These are phyloP conservation scores for Talaromyces sp. DNA, from an alignment of 2,329 filamentous ascomycete genomes.

Conservation along the genomic window DNA sequence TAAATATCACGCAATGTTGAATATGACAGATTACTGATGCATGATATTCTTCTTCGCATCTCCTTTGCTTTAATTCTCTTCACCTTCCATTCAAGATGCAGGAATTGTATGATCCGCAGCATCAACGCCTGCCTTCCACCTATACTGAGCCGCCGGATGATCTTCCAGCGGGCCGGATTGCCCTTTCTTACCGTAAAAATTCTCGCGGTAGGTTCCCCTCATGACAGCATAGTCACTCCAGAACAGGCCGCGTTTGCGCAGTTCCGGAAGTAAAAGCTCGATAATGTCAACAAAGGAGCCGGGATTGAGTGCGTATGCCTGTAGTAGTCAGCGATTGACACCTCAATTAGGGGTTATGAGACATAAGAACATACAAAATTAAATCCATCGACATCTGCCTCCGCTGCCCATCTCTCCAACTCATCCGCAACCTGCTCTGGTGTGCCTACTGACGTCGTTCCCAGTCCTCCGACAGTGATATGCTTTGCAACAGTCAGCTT, in stretches of 20 bases:
- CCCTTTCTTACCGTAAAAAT: constrained; percentile 32
- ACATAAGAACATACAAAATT: constrained; percentile 57
- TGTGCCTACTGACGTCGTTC: constrained; percentile 63
- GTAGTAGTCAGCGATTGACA: constrained; percentile 16
- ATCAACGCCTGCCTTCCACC: constrained; percentile 37
- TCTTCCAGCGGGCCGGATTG: constrained; percentile 33
- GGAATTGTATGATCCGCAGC: constrained; percentile 30
- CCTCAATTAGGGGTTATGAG: neutral
- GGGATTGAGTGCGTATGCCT: constrained; percentile 65
- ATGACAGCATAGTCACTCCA: constrained; percentile 38
- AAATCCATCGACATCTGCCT: constrained; percentile 71
- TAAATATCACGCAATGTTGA: neutral
- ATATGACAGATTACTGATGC: neutral
- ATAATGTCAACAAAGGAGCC: constrained; percentile 66
- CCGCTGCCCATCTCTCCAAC: constrained; percentile 63
- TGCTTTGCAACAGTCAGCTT: constrained; percentile 67
- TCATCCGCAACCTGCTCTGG: constrained; percentile 63
- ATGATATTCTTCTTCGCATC: neutral
- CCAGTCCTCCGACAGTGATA: constrained; percentile 65
- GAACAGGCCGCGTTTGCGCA: constrained; percentile 53
- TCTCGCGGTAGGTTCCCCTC: constrained; percentile 41
- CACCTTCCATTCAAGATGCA: neutral
- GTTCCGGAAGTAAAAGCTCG: constrained; percentile 62
- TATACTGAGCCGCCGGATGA: constrained; percentile 37
- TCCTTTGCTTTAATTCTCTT: neutral